These are phyloP conservation scores for Beta vulgaris DNA, from an alignment of 148 eudicot species.

Conservation along the genomic window DNA sequence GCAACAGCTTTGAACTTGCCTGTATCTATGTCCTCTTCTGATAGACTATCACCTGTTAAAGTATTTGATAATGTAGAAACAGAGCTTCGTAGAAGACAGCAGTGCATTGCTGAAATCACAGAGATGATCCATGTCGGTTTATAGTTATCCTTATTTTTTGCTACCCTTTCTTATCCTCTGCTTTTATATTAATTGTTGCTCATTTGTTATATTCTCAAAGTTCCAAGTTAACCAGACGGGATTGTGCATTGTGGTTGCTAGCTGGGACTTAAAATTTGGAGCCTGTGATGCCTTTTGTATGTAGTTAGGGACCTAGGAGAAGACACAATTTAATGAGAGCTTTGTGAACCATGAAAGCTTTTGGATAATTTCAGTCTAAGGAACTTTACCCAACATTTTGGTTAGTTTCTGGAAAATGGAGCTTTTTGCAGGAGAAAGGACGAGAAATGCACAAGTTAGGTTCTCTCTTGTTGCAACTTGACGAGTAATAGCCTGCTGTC, in stretches of 20 bases:
- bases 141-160: constrained; percentile 6
- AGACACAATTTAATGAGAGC: not conserved
- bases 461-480: not conserved
- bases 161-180: constrained; percentile 2
- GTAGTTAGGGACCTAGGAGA: not conserved
- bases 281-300: not conserved
- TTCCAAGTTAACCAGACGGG: not conserved
- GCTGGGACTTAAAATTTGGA: not conserved
- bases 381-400: not conserved
- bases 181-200: not conserved
- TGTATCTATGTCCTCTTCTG: constrained; percentile 37
- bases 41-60: constrained; percentile 30
- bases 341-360: not conserved
- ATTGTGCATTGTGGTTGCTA: constrained; percentile 5
- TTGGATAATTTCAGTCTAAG: not conserved
- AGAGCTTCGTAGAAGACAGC: constrained; percentile 75
- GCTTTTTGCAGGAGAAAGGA: not conserved
- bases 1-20: constrained; percentile 78
- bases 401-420: not conserved
- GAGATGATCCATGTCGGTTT: constrained; percentile 94
- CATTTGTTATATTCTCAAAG: not conserved
- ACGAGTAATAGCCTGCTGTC: not conserved
- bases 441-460: not conserved
- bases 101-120: constrained; percentile 79
- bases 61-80: constrained; percentile 44